Evolutionary conservation across 1,284 basidiomycete species (phyloP), one percentile per base, ranked within the genome.

Genomic region (Rhizopogon parksii): DNA sequence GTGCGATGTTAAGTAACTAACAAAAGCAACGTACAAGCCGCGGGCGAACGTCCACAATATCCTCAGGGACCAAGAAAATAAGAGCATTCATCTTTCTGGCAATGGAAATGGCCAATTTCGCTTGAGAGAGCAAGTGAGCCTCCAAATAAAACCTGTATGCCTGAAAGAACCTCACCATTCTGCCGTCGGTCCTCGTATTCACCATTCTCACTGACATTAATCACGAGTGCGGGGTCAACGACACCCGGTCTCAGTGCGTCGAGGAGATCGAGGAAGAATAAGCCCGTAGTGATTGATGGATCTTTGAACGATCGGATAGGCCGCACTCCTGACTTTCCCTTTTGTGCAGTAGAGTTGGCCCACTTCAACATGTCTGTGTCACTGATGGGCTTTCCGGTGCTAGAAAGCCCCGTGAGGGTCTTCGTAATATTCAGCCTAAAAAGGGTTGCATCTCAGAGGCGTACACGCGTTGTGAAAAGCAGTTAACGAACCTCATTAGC

Each of bases 21-120:
- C 15, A 36, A 47, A 8, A 46, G 30, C 21, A 37, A 75, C 82
- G 52, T 63, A 93, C 91, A 66, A 94, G 75, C 57, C 88, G 82
- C 32, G 90, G 80, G 48, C 91, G 82, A 54, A 94, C 78, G 66
- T 94, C 91, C 35, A 94, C 90, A 60, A 94, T 92, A 70, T 94
- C 95, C 69, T 99, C 96, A 1, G 95, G 94, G 0, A 99, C 96
- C 54, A 99, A 75, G 79, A 98, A 98, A 64, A 99, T 98, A 61
- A 98, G 73, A 3, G 93, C 92, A 50, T 94, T 92, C 82, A 96
- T 84, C 81, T 99, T 99, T 65, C 95, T 80, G 19, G 95, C 95
- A 61, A 99, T 97, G 4, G 92, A 95, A 62, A 99, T 99, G 14
- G 94, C 96, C 56, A 99, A 71, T 80, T 96, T 96, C 37, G 93